These are phyloP conservation scores for Ustilago sp. DNA, from an alignment of 1,284 basidiomycete species.

Conservation along the genomic window DNA sequence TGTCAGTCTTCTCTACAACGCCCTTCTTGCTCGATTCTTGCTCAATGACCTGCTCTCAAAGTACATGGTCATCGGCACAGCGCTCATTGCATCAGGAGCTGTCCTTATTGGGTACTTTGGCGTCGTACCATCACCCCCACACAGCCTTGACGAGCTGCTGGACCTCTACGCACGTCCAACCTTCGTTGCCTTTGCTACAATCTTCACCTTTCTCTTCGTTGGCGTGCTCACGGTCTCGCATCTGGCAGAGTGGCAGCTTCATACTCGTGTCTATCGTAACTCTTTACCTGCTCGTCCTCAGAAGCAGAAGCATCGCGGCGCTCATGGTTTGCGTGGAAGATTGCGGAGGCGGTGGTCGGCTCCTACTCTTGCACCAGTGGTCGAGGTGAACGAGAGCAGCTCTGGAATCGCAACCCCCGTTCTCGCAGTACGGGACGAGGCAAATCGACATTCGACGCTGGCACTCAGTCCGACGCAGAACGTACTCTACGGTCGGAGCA, in stretches of 20 bases:
- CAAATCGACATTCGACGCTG: conserved; percentile 17
- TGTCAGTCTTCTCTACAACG: conserved; percentile 92
- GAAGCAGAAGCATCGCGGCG: conserved; percentile 26
- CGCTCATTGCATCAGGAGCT: conserved; percentile 88
- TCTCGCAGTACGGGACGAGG: conserved; percentile 52
- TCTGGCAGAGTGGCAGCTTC: conserved; percentile 67
- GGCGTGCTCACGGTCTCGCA: conserved; percentile 70
- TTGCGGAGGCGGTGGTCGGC: conserved; percentile 55
- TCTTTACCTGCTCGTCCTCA: conserved; percentile 15
- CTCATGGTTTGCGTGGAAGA: conserved; percentile 16
- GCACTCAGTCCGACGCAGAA: conserved; percentile 21
- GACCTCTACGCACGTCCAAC: conserved; percentile 80
- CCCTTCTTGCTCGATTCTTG: conserved; percentile 86
- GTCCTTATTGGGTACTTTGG: conserved; percentile 91
- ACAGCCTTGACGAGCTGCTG: conserved; percentile 86
- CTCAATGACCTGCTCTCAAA: conserved; percentile 87
- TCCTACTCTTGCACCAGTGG: conserved; percentile 65
- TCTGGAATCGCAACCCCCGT: conserved; percentile 66
- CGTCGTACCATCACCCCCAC: conserved; percentile 90
- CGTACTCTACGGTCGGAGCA: conserved; percentile 31
- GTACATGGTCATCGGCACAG: conserved; percentile 85
- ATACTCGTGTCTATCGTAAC: conserved; percentile 38
- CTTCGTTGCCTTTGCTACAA: conserved; percentile 79
- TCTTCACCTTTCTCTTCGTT: conserved; percentile 77
- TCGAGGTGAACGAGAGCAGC: conserved; percentile 66